Evolutionary conservation across 2,329 filamentous ascomycete genomes (phyloP), one percentile per base, ranked within the genome.

Genomic region (Colletotrichum higginsianum): DNA sequence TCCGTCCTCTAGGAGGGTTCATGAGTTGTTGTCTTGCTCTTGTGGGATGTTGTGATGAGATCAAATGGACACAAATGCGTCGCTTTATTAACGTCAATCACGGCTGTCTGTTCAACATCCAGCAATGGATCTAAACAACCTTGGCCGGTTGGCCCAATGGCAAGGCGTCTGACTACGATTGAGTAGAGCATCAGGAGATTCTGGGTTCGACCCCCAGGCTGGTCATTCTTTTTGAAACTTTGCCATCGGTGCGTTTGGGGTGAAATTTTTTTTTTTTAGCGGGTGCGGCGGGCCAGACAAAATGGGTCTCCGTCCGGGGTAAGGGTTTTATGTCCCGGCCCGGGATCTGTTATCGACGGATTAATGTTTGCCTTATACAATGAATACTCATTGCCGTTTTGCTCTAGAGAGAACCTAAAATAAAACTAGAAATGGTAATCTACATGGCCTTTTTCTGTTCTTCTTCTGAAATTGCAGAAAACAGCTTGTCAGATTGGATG

Each of bases 91-190:
- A 5, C 8, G 13, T 3, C 0, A 58, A 13, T n/a, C n/a, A n/a
- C n/a, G n/a, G n/a, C n/a, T n/a, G n/a, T n/a, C n/a, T n/a, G n/a
- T n/a, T n/a, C n/a, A 52, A 11, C 21, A 50, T 55, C 40, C 69
- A 60, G 44, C 16, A 42, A 61, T 55, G 65, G 60, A 72, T 55
- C 3, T 2, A 44, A 21, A 6, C n/a, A n/a, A 56, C 4, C 9
- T 64, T 46, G 69, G 69, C 69, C 69, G 69, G 69, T 72, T 82
- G 79, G 79, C 78, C 79, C 78, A 81, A 81, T 82, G 81, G 77
- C 80, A 83, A 82, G 81, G 80, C 81, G 81, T 82, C 80, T 83
- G 81, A 83, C 81, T 82, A 82, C 80, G 80, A 82, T 49, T 18
- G 0, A 16, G 35, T 15, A 30, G 15, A 53, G 2, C 44, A 72